Evolutionary conservation across 257 asterid genomes (phyloP), one percentile per base, ranked within the genome.

Genomic region (Nicotiana attenuata): DNA sequence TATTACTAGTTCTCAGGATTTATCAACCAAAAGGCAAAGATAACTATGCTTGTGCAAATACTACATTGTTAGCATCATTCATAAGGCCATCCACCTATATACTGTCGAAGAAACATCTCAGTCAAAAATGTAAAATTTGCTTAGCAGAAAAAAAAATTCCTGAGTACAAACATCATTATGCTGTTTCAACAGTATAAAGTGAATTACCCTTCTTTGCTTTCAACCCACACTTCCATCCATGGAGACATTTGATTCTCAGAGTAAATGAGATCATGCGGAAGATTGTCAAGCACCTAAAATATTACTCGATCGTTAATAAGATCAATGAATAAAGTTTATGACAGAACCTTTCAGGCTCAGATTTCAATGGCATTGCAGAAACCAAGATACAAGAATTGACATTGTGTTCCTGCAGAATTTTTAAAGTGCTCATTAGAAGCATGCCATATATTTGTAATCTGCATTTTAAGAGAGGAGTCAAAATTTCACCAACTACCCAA

Each of bases 161-260:
- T 24, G 41, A 71, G 33, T 56, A 69, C 57, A 20, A 35, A 29
- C 22, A 15, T 15, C 35, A 73, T 22, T 20, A 69, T 47, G 41
- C 24, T 22, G 24, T 73, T 45, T 47, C 41, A 47, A 24, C 8
- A 47, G 79, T 45, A 73, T 20, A 73, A 16, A 47, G 79, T 22
- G 61, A 73, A 73, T 73, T 73, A 73, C 79, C 79, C 63, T 73
- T 73, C 85, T 83, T 81, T 84, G 82, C 91, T 96, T 86, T 89
- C 93, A 78, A 94, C 95, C 98, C 98, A 96, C 60, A 96, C 99
- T 87, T 96, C 99, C 97, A 85, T 90, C 99, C 99, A 96, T 38
- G 97, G 86, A 17, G 98, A 90, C 68, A 88, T 92, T 90, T 96
- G 99, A 88, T 86, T 83, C 85, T 86, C 87, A 29, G 99, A 92